Evolutionary conservation across 2,329 filamentous ascomycete species (phyloP), one percentile per base, ranked within the genome.

Genomic region (Aspergillus caelatus): DNA sequence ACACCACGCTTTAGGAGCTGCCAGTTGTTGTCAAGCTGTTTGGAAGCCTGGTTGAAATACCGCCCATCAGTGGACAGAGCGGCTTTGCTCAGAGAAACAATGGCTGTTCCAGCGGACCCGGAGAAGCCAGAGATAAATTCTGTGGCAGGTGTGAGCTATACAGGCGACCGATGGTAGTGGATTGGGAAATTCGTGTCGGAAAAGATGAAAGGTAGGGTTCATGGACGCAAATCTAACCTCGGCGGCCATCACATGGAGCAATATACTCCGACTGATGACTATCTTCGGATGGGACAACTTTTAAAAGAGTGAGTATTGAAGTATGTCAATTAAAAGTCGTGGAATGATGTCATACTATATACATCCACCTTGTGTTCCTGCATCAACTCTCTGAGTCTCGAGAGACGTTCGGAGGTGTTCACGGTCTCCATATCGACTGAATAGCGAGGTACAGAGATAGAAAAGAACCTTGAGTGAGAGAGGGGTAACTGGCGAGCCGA

Each of bases 251-350:
- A 77, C 93, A 97, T n/a, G 90, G 89, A 57, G 95, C 95, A 78
- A 97, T 97, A 79, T 99, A 99, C 82, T 99, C 95, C 70, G 94
- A 98, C 70, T 94, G 92, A 78, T 99, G 95, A 75, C 92, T 94
- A 78, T 99, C 95, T 86, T 98, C 95, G 39, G 94, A 97, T 0
- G 95, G 95, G 8, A 98, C 87, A 75, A 99, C 94, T 98, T 76
- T 65, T 57, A 60, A 60, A 70, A 70, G 66, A 52, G 68, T 74
- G 70, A 85, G 80, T 72, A 67, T 68, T 67, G 50, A 45, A 61
- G 64, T 61, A 60, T n/a, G 50, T 65, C 65, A 28, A 16, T 39
- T 21, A 54, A 58, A 54, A 9, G 62, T 52, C 63, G 43, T 28
- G 60, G 65, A 66, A 65, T 71, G 69, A 68, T 62, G 50, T 66